Percentiles rank a stretch among this genome's conserved stretches.
phyloP scores from a whole-genome alignment of 352 stramenopile species.

The Elongisporangium senticosum region DNA sequence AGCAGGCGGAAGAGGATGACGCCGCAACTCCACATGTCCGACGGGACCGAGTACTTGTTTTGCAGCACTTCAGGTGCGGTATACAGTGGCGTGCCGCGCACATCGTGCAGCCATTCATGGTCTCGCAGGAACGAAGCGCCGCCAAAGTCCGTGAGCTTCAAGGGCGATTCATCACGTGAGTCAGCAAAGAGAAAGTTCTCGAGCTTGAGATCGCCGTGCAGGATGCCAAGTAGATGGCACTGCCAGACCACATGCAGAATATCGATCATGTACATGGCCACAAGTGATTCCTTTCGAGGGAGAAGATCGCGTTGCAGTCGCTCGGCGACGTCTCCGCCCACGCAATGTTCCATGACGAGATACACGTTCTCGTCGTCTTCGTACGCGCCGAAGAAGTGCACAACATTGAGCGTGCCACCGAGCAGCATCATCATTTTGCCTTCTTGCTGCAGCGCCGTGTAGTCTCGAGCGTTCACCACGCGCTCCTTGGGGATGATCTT shows the following conservation, averaged over 20 bases:
- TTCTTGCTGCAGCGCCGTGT: slow-evolving; percentile 60
- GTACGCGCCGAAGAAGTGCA: slow-evolving; percentile 80
- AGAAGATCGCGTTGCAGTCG: slow-evolving; percentile 19
- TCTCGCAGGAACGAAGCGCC: slow-evolving; percentile 51
- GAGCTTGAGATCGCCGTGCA: slow-evolving; percentile 74
- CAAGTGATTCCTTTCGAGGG: slow-evolving; percentile 26
- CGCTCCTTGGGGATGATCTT: slow-evolving; percentile 74
- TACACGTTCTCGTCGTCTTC: slow-evolving; percentile 71
- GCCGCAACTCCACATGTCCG: slow-evolving; percentile 75
- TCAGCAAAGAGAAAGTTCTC: slow-evolving; percentile 81
- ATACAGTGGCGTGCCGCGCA: slow-evolving; percentile 68
- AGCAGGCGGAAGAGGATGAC: slow-evolving; percentile 73
- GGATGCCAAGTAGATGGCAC: slow-evolving; percentile 65
- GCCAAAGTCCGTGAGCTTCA: slow-evolving; percentile 80
- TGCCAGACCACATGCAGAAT: slow-evolving; percentile 79
- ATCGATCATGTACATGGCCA: slow-evolving; percentile 66
- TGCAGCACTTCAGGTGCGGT: slow-evolving; percentile 67
- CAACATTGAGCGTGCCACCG: slow-evolving; percentile 71
- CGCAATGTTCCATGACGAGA: slow-evolving; percentile 76
- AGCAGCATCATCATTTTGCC: slow-evolving; percentile 72
- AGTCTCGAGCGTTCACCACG: slow-evolving; percentile 56
- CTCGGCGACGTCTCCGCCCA: slow-evolving; percentile 50
- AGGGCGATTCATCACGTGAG: slow-evolving; percentile 39
- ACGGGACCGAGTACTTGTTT: slow-evolving; percentile 57
- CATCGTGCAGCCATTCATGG: slow-evolving; percentile 29